Conservation (phyloP, 2,329 filamentous ascomycete species). For the Xylariaceae sp. region DNA sequence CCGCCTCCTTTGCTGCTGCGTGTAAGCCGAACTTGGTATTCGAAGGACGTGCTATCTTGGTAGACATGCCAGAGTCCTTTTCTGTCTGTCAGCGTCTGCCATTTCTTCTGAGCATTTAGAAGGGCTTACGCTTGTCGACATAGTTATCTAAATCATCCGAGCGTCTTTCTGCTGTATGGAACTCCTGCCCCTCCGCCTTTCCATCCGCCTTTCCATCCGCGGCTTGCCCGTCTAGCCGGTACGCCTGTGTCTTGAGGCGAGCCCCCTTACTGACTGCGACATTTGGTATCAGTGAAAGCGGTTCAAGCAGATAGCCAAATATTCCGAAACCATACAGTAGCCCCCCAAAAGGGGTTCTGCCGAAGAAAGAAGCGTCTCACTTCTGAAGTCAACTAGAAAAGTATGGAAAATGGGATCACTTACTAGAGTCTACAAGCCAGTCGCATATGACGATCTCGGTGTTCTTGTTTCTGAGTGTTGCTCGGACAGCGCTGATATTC, state of each 20-base stretch:
- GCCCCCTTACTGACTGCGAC: slow-evolving; percentile 23
- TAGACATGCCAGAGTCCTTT: slow-evolving; percentile 49
- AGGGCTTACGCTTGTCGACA: slow-evolving; percentile 9
- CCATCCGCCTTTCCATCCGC: slow-evolving; percentile 15
- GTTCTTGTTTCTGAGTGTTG: slow-evolving; percentile 37
- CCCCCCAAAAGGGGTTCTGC: no score
- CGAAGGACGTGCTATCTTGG: slow-evolving; percentile 57
- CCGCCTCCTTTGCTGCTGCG: slow-evolving; percentile 44
- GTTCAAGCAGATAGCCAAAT: neutral
- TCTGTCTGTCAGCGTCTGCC: neutral
- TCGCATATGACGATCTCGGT: slow-evolving; percentile 44
- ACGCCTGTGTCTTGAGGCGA: slow-evolving; percentile 37
- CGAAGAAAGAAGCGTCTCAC: no score
- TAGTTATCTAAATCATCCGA: neutral
- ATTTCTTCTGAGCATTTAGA: neutral
- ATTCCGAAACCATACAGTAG: neutral
- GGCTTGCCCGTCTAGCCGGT: slow-evolving; percentile 37
- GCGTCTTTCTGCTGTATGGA: neutral
- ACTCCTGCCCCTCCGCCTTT: slow-evolving; percentile 33
- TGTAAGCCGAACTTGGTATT: slow-evolving; percentile 59
- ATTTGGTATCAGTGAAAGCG: neutral
- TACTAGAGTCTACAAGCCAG: slow-evolving; percentile 49
- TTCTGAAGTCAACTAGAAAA: neutral
- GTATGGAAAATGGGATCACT: neutral
- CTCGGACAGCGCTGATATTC: slow-evolving; percentile 39